These are phyloP conservation scores for Gastroboletus turbinatus DNA, from an alignment of 1,284 basidiomycete genomes.

Conservation along the genomic window DNA sequence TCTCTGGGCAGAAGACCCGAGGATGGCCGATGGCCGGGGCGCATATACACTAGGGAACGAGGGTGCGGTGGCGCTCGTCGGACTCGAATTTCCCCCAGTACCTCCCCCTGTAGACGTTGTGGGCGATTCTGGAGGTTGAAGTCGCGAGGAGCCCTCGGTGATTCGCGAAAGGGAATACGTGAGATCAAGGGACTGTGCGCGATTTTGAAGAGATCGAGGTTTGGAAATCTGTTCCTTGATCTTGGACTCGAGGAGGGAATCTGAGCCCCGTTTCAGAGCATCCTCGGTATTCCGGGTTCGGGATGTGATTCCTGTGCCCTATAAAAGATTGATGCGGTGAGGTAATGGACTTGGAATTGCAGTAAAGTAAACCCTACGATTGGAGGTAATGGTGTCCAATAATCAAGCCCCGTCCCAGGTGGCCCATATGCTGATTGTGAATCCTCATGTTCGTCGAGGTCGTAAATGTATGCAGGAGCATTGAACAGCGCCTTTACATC, in stretches of 20 bases:
- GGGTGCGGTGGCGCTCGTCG: conserved; percentile 70
- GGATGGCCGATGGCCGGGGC: conserved; percentile 50
- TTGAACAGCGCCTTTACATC: conserved; percentile 96
- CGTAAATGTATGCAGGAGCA: conserved; percentile 73
- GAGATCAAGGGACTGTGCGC: conserved; percentile 78
- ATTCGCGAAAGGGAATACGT: conserved; percentile 77
- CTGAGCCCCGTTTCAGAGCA: conserved; percentile 80
- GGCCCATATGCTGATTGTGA: conserved; percentile 54
- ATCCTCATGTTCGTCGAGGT: conserved; percentile 70
- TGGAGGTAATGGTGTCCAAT: conserved; percentile 76
- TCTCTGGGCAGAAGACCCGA: conserved; percentile 47
- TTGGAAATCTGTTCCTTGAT: conserved; percentile 75
- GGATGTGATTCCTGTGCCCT: conserved; percentile 66
- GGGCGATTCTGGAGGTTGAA: conserved; percentile 71
- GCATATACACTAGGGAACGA: conserved; percentile 83
- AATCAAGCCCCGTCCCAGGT: conserved; percentile 48
- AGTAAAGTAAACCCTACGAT: conserved; percentile 51
- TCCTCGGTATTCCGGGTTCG: conserved; percentile 70
- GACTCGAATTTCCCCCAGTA: conserved; percentile 68
- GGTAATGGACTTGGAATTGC: conserved; percentile 19
- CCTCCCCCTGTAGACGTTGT: conserved; percentile 69
- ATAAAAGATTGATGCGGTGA: conserved; percentile 13
- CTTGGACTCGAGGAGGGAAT: conserved; percentile 85
- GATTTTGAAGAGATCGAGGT: conserved; percentile 73
- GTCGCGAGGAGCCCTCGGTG: conserved; percentile 60